phyloP scores from a whole-genome alignment of 192 early-diverging fungal genomes.

The Backusella parvicylindrica region DNA sequence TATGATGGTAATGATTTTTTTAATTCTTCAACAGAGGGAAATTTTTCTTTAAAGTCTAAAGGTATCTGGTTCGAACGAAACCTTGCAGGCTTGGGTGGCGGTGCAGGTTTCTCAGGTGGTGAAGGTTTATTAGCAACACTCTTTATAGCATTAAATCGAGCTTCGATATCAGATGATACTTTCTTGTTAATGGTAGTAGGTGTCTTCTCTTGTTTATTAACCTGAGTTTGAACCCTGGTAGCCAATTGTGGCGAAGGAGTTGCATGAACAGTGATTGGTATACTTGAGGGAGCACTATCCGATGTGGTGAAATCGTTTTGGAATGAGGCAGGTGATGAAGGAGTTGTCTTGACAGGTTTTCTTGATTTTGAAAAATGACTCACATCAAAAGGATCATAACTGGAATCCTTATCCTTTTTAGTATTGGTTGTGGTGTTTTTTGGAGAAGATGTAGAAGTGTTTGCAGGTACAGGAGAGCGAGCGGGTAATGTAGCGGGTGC shows the following conservation, averaged over 20 bases:
- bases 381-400: conserved; percentile 17
- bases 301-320: not conserved
- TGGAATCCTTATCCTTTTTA: not conserved
- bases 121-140: not conserved
- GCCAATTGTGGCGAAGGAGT: not conserved
- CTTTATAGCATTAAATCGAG: conserved; percentile 13
- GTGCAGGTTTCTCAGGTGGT: not conserved
- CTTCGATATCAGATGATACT: conserved; percentile 14
- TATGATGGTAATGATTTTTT: not conserved
- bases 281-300: not conserved
- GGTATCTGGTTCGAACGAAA: conserved; percentile 21
- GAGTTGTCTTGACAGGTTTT: not conserved
- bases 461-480: not conserved
- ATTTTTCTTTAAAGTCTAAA: conserved; percentile 28
- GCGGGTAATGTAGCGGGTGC: not conserved
- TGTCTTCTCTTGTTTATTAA: not conserved
- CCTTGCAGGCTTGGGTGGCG: conserved; percentile 33
- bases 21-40: conserved; percentile 26
- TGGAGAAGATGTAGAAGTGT: not conserved
- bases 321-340: not conserved
- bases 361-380: not conserved
- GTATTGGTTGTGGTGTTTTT: not conserved
- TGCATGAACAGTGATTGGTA: conserved; percentile 1
- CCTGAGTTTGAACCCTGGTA: not conserved
- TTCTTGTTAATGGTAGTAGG: not conserved